Evolutionary conservation across 768 basidiomycete genomes (phyloP), one percentile per base, ranked within the genome.

Genomic region (Peribolospora kevripleyi): DNA sequence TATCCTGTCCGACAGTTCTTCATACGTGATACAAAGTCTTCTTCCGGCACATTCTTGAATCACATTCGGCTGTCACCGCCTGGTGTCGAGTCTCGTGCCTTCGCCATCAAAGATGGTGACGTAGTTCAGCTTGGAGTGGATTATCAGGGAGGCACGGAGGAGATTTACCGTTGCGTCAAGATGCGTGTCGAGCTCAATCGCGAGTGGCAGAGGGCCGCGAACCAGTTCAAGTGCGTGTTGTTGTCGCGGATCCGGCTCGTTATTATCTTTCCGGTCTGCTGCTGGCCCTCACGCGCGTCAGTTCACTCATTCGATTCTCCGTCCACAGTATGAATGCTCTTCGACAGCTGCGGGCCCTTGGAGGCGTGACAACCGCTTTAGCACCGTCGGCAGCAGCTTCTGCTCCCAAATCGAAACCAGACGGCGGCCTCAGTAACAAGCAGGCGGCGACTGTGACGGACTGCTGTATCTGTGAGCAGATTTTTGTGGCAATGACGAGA

Each of bases 111-210:
- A 68, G 90, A 95, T 58, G 91, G 91, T 1, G 90, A 95, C 69
- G 75, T 95, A 39, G 69, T 97, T 14, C 91, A 95, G 68, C 77
- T 95, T 0, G 90, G 91, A 2, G 86, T 97, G 38, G 90, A 97
- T 66, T 98, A 93, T 68, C 90, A 95, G 67, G 91, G 91, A 5
- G 91, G 91, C 0, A 78, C 84, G 6, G 88, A 95, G 70, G 90
- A 95, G 67, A 87, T 91, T 53, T 95, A 91, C 68, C 82, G 93
- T 70, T 85, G 83, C 56, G 85, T 97, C 57, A 95, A 91, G 76
- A 93, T 98, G 65, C 75, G 84, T 60, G 72, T 95, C 52, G 91
- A 98, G 69, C 67, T 95, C 13, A 78, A 78, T 7, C 70, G 90
- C 57, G 88, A 88, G 66, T 95, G 88, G 91, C 87, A 93, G 66